These are phyloP conservation scores for Chlorella sp. DNA, from an alignment of 139 green algal genomes.

Conservation along the genomic window DNA sequence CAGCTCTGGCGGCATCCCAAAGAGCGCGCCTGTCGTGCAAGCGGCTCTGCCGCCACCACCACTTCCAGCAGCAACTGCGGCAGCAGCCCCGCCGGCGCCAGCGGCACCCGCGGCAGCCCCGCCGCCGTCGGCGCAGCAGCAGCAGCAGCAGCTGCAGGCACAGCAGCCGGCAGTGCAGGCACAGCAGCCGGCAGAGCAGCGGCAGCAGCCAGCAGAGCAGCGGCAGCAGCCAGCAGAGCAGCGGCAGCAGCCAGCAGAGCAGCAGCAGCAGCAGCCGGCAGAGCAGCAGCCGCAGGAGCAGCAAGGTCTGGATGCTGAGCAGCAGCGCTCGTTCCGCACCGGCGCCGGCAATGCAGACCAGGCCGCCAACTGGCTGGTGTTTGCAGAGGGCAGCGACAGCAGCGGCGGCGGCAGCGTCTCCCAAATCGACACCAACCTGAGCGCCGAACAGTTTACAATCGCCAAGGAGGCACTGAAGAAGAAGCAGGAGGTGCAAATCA, in stretches of 20 bases:
- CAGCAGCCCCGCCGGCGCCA: not conserved
- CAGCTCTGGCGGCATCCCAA: not conserved
- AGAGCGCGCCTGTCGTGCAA: too few relatives aligned
- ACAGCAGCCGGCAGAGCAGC: not conserved
- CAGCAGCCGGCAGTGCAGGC: not conserved
- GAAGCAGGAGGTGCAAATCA: constrained; percentile 18
- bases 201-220: not conserved
- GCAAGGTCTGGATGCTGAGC: constrained; percentile 26
- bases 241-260: not conserved
- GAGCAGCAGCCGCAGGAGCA: not conserved
- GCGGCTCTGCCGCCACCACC: too few relatives aligned
- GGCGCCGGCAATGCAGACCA: constrained; percentile 45
- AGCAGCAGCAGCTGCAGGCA: not conserved
- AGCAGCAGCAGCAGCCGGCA: not conserved
- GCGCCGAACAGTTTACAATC: constrained; percentile 71
- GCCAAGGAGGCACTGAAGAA: constrained; percentile 58
- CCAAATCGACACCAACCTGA: constrained; percentile 41
- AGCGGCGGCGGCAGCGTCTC: not conserved
- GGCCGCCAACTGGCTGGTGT: constrained; percentile 49
- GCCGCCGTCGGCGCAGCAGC: not conserved
- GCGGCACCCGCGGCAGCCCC: not conserved
- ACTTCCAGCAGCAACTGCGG: too few relatives aligned
- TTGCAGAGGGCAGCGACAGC: constrained; percentile 28
- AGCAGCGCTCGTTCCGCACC: constrained; percentile 26
- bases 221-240: not conserved